Evolutionary conservation across 2,329 filamentous ascomycete genomes (phyloP).

Genomic region (Xylaria sp.): DNA sequence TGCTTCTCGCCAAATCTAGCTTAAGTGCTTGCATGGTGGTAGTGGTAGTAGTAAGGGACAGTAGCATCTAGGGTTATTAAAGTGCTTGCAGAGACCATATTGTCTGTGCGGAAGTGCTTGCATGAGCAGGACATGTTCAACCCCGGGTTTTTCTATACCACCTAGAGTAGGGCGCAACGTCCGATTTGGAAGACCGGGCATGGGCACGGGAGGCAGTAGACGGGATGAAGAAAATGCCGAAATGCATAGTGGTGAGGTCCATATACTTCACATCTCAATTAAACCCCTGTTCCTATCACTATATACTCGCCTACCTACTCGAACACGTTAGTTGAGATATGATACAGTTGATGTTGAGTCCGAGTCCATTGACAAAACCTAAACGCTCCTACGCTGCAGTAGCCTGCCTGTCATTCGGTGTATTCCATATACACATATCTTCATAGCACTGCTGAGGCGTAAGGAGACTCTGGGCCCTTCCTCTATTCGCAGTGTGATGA

Average conservation of each 20-base stretch:
- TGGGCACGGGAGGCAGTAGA: background rate
- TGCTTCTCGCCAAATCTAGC: background rate
- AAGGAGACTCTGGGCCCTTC: conserved; percentile 14
- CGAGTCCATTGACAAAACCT: conserved; percentile 2
- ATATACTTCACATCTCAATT: background rate
- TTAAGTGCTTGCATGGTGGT: conserved; percentile 22
- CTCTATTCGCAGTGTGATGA: background rate
- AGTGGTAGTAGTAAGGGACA: background rate
- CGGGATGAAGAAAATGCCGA: background rate
- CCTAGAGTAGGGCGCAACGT: background rate
- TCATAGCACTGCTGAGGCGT: background rate
- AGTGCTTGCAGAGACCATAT: conserved; percentile 6
- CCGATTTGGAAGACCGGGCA: conserved; percentile 7
- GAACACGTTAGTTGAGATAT: conserved; percentile 13
- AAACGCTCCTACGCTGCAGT: conserved; percentile 1
- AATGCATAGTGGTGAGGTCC: conserved; percentile 13
- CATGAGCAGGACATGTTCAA: background rate
- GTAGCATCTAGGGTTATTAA: background rate
- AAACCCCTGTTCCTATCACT: background rate
- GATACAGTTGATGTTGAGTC: background rate
- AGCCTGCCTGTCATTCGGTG: background rate
- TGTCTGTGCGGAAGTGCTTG: conserved; percentile 20
- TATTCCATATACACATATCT: conserved; percentile 3
- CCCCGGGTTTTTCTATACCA: conserved; percentile 17
- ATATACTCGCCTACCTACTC: background rate